Conservation (phyloP, 108 stramenopile species). For the Skeletonema menzelii region DNA sequence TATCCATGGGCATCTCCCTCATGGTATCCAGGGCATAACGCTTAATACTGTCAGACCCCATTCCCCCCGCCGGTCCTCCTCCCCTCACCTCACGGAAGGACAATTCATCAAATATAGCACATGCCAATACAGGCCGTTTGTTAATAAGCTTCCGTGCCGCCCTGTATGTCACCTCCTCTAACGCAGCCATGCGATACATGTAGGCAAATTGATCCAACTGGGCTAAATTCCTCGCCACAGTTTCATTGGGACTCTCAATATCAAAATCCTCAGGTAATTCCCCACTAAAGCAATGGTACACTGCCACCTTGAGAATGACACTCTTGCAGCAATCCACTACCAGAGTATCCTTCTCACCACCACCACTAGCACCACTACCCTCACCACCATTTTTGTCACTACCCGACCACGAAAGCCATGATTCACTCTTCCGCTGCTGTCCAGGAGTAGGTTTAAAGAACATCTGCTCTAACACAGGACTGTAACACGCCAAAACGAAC, state of each 20-base stretch:
- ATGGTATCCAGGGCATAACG: constrained; percentile 48
- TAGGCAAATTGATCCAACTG: constrained; percentile 57
- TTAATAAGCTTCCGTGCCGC: constrained; percentile 48
- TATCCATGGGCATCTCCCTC: constrained; percentile 46
- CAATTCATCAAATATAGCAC: constrained; percentile 69
- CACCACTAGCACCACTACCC: not conserved
- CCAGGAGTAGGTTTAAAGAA: constrained; percentile 44
- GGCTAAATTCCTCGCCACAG: constrained; percentile 50
- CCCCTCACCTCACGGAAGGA: constrained; percentile 37
- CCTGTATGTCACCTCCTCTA: constrained; percentile 42
- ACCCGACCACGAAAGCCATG: not conserved
- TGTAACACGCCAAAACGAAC: constrained; percentile 54
- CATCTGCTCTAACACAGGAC: constrained; percentile 49
- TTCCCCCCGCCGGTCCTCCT: not conserved
- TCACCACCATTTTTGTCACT: not conserved
- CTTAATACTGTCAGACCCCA: constrained; percentile 33
- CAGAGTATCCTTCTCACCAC: constrained; percentile 6
- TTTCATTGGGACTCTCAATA: constrained; percentile 38
- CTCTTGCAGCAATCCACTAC: constrained; percentile 37
- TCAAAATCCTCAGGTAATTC: constrained; percentile 49
- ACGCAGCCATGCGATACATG: constrained; percentile 41
- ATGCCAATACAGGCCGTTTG: constrained; percentile 56
- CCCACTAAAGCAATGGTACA: constrained; percentile 52
- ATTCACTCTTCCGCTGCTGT: constrained; percentile 12
- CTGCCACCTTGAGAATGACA: constrained; percentile 49